Evolutionary conservation across 257 asterid genomes (phyloP), one percentile per base, ranked within the genome.

Genomic region (Plantago elongata): DNA sequence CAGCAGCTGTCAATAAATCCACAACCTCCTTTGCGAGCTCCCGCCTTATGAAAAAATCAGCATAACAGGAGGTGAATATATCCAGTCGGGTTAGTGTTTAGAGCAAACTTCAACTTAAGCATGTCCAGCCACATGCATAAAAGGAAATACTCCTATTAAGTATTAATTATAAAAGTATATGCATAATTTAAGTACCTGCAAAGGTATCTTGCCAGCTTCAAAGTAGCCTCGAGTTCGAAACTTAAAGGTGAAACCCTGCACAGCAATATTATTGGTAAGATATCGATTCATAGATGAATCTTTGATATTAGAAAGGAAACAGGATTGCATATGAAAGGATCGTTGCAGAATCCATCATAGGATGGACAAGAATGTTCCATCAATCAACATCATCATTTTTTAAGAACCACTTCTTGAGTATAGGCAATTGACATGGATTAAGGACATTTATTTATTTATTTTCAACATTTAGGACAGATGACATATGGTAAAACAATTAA

Each of bases 171-270:
- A 30, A 5, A 65, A 52, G 51, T 27, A 9, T 18, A 67, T 50
- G 49, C 34, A 27, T 42, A 67, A 56, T 43, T 51, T 51, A 51
- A 58, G 37, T 88, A 92, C 99, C 99, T 89, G 97, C 99, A 92
- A 45, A 92, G 95, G 74, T 78, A 89, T 74, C 99, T 83, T 67
- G 97, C 99, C 82, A 92, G 72, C 83, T 92, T 92, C 72, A 92
- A 70, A 40, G 95, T 86, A 67, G 99, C 97, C 75, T 92, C 99
- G 30, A 92, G 99, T 83, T 89, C 99, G 71, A 92, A 92, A 78
- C 97, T 92, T 66, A 92, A 70, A 65, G 99, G 99, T 57, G 99
- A 92, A 73, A 92, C 97, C 85, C 99, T 92, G 84, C 71, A 69
- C 65, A 72, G 54, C 61, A 73, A 59, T 38, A 14, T 52, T 4